A percentile compares a stretch with the other conserved stretches of the same genome.
Conservation (phyloP, 202 grass and related monocot genomes). For the Hordeum pubiflorum region DNA sequence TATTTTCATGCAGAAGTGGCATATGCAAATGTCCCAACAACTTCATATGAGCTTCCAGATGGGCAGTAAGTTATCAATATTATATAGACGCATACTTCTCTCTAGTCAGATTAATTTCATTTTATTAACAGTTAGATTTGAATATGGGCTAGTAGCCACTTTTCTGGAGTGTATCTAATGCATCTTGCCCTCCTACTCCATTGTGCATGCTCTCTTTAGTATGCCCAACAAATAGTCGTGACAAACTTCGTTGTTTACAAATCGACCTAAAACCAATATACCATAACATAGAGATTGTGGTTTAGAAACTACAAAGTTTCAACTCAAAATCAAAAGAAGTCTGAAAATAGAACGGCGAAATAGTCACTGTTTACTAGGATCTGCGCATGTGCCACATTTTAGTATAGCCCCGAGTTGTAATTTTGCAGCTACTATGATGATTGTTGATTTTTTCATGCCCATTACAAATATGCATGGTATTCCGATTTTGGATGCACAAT, state of each 20-base stretch:
- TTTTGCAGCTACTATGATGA: background rate
- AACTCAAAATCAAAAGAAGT: background rate
- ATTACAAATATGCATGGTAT: background rate
- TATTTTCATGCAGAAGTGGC: constrained; percentile 64
- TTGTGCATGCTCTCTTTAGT: background rate
- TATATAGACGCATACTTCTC: background rate
- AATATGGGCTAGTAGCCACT: background rate
- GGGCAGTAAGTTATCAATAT: constrained; percentile 65
- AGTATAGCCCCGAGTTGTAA: background rate
- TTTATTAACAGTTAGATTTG: background rate
- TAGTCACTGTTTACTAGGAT: background rate
- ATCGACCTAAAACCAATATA: constrained; percentile 8
- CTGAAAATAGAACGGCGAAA: background rate
- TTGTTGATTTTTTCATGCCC: background rate
- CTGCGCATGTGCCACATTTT: background rate
- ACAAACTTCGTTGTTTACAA: background rate
- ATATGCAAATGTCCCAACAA: constrained; percentile 96
- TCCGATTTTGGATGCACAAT: background rate
- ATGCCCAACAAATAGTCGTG: background rate
- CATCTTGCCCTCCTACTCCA: background rate
- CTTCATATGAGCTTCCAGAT: constrained; percentile 94
- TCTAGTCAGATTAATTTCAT: background rate
- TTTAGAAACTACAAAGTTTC: background rate
- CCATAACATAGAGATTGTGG: background rate
- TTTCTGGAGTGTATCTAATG: background rate